Percentiles rank a stretch among this genome's conserved stretches.
These are phyloP conservation scores for Coemansia sp. DNA, from an alignment of 371 early-diverging fungal species.

Conservation along the genomic window DNA sequence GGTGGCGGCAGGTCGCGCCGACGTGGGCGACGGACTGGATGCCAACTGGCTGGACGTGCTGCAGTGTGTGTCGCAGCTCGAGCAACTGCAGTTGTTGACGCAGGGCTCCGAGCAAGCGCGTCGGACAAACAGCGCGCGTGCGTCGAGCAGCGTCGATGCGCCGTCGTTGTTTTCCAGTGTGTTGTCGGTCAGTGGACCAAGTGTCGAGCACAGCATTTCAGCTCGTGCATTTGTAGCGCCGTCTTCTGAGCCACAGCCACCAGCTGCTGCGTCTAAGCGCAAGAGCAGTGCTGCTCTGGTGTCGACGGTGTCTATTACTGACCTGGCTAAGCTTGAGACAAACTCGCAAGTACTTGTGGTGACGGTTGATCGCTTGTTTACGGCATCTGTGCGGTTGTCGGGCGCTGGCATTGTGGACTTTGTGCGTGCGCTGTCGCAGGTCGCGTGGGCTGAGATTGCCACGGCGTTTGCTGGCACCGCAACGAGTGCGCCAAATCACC, in stretches of 20 bases:
- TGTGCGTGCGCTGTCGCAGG: conserved; percentile 79
- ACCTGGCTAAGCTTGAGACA: conserved; percentile 47
- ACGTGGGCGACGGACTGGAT: conserved; percentile 78
- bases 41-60: conserved; percentile 88
- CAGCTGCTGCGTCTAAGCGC: neutral
- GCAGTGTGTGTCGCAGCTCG: conserved; percentile 83
- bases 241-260: neutral
- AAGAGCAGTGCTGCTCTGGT: neutral
- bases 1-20: conserved; percentile 61
- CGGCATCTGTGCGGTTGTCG: conserved; percentile 55
- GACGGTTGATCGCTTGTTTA: conserved; percentile 82
- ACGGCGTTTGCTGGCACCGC: conserved; percentile 47
- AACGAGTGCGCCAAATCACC: conserved; percentile 15
- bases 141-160: conserved; percentile 50
- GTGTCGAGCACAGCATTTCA: conserved; percentile 47
- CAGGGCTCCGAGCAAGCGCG: conserved; percentile 24
- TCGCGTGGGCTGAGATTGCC: conserved; percentile 87
- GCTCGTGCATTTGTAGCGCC: conserved; percentile 25
- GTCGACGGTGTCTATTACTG: conserved; percentile 33
- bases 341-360: conserved; percentile 69
- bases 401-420: conserved; percentile 77
- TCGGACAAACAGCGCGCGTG: conserved; percentile 20
- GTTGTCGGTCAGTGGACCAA: conserved; percentile 30
- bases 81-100: conserved; percentile 68
- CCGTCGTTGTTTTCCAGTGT: conserved; percentile 32